phyloP scores from a whole-genome alignment of 176 grass and related monocot species.

The Melocanna baccifera region DNA sequence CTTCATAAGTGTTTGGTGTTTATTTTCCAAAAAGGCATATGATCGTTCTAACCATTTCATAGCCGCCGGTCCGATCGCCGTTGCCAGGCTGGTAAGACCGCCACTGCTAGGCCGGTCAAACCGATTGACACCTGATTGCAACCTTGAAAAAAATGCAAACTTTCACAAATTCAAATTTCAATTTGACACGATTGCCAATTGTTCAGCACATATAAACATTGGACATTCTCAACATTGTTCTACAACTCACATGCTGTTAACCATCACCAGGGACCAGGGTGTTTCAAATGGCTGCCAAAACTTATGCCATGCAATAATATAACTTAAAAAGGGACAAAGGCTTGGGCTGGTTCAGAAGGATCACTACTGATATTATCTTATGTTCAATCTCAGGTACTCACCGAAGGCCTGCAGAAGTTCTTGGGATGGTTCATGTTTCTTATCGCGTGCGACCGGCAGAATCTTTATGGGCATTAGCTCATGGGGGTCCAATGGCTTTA shows the following conservation, averaged over 20 bases:
- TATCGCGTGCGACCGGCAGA: slow-evolving; percentile 69
- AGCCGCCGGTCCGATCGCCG: too few species aligned
- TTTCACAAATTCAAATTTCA: too few species aligned
- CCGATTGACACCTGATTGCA: too few species aligned
- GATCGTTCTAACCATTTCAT: too few species aligned
- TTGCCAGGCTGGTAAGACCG: too few species aligned
- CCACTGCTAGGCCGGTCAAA: too few species aligned
- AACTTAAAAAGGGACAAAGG: not conserved
- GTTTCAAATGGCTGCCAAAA: slow-evolving; percentile 13
- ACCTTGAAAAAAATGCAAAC: too few species aligned
- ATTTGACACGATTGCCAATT: too few species aligned
- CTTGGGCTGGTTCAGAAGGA: slow-evolving; percentile 13
- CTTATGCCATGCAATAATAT: slow-evolving; percentile 7
- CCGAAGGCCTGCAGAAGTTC: slow-evolving; percentile 80
- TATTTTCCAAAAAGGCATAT: too few species aligned
- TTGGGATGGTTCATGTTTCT: slow-evolving; percentile 84
- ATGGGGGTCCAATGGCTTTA: slow-evolving; percentile 91
- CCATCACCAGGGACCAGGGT: slow-evolving; percentile 18
- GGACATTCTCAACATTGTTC: too few species aligned
- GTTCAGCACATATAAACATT: too few species aligned
- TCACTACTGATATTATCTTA: slow-evolving; percentile 40
- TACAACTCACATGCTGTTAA: not conserved
- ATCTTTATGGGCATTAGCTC: slow-evolving; percentile 88
- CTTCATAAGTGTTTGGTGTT: too few species aligned
- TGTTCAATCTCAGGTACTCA: slow-evolving; percentile 76